Percentiles rank a stretch among this genome's conserved stretches.
Evolutionary conservation across 305 asterid species (phyloP).

Genomic region (Fraxinus latifolia): DNA sequence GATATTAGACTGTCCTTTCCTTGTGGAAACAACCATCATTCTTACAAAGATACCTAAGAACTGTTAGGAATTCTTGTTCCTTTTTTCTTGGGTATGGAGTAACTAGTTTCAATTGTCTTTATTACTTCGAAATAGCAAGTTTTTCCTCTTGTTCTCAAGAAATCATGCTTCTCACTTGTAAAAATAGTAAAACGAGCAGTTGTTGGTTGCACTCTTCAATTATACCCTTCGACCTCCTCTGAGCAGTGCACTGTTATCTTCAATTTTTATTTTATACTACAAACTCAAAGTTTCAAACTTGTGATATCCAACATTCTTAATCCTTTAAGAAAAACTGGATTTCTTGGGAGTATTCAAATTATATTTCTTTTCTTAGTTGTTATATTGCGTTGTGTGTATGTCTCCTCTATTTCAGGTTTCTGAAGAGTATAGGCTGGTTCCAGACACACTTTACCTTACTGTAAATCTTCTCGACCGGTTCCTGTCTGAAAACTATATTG

Average conservation of each 20-base stretch:
- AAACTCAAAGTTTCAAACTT: not conserved
- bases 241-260: not conserved
- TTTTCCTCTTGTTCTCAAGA: not conserved
- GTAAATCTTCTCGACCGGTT: constrained; percentile 93
- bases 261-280: not conserved
- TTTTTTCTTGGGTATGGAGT: not conserved
- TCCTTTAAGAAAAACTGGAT: not conserved
- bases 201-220: not conserved
- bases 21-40: not conserved
- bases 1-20: not conserved
- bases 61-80: not conserved
- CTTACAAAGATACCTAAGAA: not conserved
- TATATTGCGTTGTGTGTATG: not conserved
- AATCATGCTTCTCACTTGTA: not conserved
- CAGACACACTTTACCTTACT: constrained; percentile 97
- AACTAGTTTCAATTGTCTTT: not conserved
- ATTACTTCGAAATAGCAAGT: not conserved
- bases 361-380: not conserved
- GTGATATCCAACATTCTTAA: not conserved
- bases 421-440: constrained; percentile 85
- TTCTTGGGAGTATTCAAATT: not conserved
- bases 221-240: not conserved
- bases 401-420: constrained; percentile 61
- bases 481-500: constrained; percentile 67
- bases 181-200: not conserved